Evolutionary conservation across 2,329 filamentous ascomycete genomes (phyloP).

Genomic region (Trichophyton verrucosum): DNA sequence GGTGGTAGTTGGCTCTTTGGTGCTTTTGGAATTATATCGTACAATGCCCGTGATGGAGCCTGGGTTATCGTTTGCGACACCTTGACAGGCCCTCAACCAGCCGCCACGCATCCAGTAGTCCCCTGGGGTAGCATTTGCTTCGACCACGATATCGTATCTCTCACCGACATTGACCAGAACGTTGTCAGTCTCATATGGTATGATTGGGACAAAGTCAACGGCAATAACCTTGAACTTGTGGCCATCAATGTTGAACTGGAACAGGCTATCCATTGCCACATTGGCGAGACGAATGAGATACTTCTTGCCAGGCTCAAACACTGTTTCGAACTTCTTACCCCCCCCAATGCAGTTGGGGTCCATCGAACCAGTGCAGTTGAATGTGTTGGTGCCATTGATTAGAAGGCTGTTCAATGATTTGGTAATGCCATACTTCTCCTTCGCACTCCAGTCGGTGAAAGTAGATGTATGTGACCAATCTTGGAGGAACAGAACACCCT

Average conservation of each 20-base stretch:
- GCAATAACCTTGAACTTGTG: conserved; percentile 48
- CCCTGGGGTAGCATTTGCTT: conserved; percentile 17
- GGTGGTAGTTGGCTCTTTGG: conserved; percentile 13
- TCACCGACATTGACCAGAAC: conserved; percentile 27
- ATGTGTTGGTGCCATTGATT: background rate
- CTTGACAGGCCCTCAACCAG: conserved; percentile 25
- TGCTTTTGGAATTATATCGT: conserved; percentile 21
- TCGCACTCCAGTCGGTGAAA: background rate
- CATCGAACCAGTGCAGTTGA: background rate
- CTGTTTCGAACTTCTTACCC: background rate
- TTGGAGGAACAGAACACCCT: background rate
- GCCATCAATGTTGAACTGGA: conserved; percentile 40
- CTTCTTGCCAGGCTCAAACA: conserved; percentile 17
- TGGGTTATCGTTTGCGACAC: conserved; percentile 20
- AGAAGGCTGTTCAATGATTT: background rate
- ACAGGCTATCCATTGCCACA: conserved; percentile 36
- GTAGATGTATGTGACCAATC: background rate
- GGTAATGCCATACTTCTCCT: background rate
- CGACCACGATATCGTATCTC: conserved; percentile 28
- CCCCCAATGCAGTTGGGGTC: background rate
- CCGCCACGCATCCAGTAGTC: conserved; percentile 30
- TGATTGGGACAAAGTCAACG: conserved; percentile 44
- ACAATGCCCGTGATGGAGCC: conserved; percentile 33
- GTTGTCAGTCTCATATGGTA: conserved; percentile 38
- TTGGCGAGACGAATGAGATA: conserved; percentile 25